Evolutionary conservation across 768 basidiomycete species (phyloP), one percentile per base, ranked within the genome.

Genomic region (Tephrocybe sp.): DNA sequence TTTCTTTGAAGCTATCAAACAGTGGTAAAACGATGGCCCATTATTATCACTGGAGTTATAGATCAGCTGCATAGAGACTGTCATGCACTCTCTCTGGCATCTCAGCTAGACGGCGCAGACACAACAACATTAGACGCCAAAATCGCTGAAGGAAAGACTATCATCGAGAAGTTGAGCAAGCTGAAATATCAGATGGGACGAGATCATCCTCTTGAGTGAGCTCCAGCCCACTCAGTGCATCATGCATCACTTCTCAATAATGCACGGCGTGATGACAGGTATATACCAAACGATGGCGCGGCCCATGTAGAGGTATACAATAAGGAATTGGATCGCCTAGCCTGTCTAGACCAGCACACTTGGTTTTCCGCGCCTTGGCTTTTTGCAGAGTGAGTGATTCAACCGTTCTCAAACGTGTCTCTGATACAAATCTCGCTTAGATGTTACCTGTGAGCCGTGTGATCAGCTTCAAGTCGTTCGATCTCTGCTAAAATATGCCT

Each of bases 281-380:
- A 69, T 2, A 84, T 97, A 42, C 71, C 77, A n/a, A 69, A 81
- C 6, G 95, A 97, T 57, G 87, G 87, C 1, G 90, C 87, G 39
- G 63, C 81, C n/a, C 76, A 82, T 44, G 70, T 82, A 4, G 75
- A 80, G 0, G 68, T 76, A n/a, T 98, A 93, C 70, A 98, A 99
- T 56, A 58, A 69, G 0, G 86, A 92, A 54, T 73, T 99, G 11
- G 64, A 65, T 5, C 64, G 67, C 0, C 74, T 89, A 1, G 69
- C 70, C 0, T 65, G 71, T 22, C 63, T 72, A 1, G 64, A 67
- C 3, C 73, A 76, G 58, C 77, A 84, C 52, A 89, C 87, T 0
- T 99, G 96, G 96, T 93, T 92, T 63, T 88, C 82, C 7, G 83
- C 90, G 5, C 92, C 94, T 1, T 99, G 96, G 96, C 76, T 99